Evolutionary conservation across 2,329 filamentous ascomycete species (phyloP), one percentile per base, ranked within the genome.

Genomic region (Cordyceps farinosa): DNA sequence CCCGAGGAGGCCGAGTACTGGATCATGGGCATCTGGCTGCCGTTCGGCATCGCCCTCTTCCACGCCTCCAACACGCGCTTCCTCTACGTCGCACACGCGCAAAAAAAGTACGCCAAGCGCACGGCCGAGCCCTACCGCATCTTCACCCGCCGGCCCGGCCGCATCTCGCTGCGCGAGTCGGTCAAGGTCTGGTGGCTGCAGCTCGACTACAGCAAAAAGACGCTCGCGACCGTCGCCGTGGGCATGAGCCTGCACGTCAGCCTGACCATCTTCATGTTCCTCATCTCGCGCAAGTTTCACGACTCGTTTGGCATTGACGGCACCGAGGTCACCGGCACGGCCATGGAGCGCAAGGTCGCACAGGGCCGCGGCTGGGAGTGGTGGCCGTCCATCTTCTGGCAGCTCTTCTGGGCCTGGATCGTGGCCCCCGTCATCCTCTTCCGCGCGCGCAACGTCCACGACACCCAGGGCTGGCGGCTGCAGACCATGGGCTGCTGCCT

Each of bases 251-350:
- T 84, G 5, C 85, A 88, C 76, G 85, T 87, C 3, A 68, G 84
- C 61, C 76, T 87, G 11, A 84, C 86, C 0, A 66, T 87, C 42
- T 71, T 87, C 58, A 82, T 88, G 73, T 90, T 82, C 72, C 77
- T 87, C 67, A 78, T 87, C 40, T 90, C 87, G 1, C 82, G 81
- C 58, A 87, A 88, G 65, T 90, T 89, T 68, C 87, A 90, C 69
- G 70, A 75, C 13, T 81, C 80, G 5, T 89, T 86, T 53, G 83
- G 85, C 64, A 80, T 87, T 32, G 82, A 84, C 3, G 84, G 84
- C 61, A 86, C 86, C 36, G 87, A 88, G 66, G 82, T 88, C 61
- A 72, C 74, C 17, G 84, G 84, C 44, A 85, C 82, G 1, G 76
- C 80, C 15, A 80, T 80, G 66, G 80, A 85, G 48, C 74, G 79